Base-by-base conservation (phyloP, 1,284 basidiomycete species). In the Volvariella surrecta region DNA sequence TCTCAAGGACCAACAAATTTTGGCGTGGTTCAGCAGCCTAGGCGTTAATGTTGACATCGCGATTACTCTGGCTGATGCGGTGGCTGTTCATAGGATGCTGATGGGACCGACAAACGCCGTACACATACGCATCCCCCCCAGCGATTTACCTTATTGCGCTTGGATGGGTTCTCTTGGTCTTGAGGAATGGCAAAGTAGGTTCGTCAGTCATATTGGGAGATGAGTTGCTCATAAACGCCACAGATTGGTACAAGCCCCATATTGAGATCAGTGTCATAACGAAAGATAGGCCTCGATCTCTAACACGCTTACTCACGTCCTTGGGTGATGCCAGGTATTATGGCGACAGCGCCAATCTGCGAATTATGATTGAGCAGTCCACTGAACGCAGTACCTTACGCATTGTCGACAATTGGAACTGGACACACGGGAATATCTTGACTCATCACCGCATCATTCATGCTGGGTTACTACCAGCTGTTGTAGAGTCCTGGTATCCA, bases 401-500 rank as follows among this genome's bases (percentile, higher is more conserved):
- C 7, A 55, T 82, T 3, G 69, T 73, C 4, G 60, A 73, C 41
- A 58, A 64, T 17, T 69, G 79, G 35, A 39, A 58, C 3, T 91
- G 88, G 87, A 52, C 54, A 1, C 70, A 77, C 48, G 87, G 83
- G 3, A 52, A 58, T 31, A 52, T 78, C 2, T 74, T 73, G 46
- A 53, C 84, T 3, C 77, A 87, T 40, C 83, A 82, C 53, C 74
- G 89, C 9, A 70, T 89, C 44, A 63, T 86, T 15, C 79, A 80
- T 45, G 88, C 77, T 3, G 89, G 87, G 1, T 67, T 91, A 15
- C 73, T 91, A 47, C 73, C 83, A 2, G 84, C 88, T 4, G 77
- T 91, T 7, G 82, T 89, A 9, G 88, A 91, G 58, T 85, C 84
- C 2, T 91, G 89, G 88, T 90, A 88, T 56, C 88, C 89, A 2